Conservation (phyloP, 1,139 yeast genomes). For the Nakaseomyces sp. region DNA sequence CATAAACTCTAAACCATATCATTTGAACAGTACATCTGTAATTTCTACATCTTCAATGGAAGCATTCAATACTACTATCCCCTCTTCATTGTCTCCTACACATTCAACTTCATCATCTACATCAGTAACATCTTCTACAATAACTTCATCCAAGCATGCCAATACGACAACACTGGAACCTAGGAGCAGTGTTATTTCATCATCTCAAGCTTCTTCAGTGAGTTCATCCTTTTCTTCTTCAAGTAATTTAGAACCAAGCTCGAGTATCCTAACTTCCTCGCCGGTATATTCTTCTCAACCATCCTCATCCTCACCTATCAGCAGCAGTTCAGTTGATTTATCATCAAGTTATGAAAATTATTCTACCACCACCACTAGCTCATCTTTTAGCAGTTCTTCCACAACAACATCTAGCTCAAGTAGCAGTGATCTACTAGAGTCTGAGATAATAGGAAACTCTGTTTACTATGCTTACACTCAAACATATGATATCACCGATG, state of each 20-base stretch:
- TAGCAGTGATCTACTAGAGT: background rate
- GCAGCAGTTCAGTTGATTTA: background rate
- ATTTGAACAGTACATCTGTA: too few relatives aligned
- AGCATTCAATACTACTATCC: too few relatives aligned
- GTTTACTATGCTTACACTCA: slow-evolving; percentile 33
- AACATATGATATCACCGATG: slow-evolving; percentile 36
- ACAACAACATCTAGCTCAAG: background rate
- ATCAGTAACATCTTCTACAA: background rate
- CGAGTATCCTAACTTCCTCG: background rate
- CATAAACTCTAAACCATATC: background rate
- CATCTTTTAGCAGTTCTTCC: too few relatives aligned
- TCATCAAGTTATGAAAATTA: background rate
- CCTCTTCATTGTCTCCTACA: too few relatives aligned
- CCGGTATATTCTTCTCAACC: too few relatives aligned
- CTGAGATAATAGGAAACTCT: slow-evolving; percentile 10
- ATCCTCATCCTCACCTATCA: background rate
- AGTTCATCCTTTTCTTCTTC: background rate
- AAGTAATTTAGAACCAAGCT: background rate
- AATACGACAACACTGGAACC: background rate
- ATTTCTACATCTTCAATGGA: too few relatives aligned
- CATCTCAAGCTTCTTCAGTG: background rate
- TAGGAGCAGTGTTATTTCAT: background rate
- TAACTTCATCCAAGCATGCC: background rate
- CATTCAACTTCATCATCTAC: background rate
- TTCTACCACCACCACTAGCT: background rate